Percentiles rank a stretch among this genome's conserved stretches.
Conservation (phyloP, 2,329 filamentous ascomycete species). For the Mariannaea elegans region DNA sequence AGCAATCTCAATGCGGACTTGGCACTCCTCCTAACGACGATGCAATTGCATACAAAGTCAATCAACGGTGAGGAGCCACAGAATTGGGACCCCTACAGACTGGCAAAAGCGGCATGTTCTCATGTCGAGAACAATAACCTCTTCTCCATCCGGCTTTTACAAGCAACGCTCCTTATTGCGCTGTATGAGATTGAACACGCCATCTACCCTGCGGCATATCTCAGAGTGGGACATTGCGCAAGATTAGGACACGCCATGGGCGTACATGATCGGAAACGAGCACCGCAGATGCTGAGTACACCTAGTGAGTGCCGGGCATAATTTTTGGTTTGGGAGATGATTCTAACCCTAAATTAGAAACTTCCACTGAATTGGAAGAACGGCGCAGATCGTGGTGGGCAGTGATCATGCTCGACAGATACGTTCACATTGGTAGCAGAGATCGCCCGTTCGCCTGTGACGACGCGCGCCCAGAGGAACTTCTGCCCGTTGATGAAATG, state of each 20-base stretch:
- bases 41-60: conserved; percentile 60
- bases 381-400: conserved; percentile 13
- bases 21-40: conserved; percentile 31
- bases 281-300: neutral
- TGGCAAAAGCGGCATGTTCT: neutral
- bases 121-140: neutral
- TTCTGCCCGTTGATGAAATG: conserved; percentile 4
- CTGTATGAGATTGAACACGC: conserved; percentile 9
- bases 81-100: neutral
- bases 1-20: neutral
- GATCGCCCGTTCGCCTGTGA: conserved; percentile 4
- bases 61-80: neutral
- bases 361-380: conserved; percentile 1
- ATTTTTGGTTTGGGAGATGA: neutral
- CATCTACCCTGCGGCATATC: conserved; percentile 12
- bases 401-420: conserved; percentile 6
- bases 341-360: neutral
- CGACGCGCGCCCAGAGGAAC: neutral
- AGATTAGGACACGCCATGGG: conserved; percentile 10
- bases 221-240: conserved; percentile 12
- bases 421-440: conserved; percentile 2
- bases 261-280: neutral
- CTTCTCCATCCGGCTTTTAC: conserved; percentile 1
- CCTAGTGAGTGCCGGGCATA: neutral
- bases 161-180: neutral